Evolutionary conservation across 345 rosid species (phyloP).

Genomic region (Rhodamnia rubescens): DNA sequence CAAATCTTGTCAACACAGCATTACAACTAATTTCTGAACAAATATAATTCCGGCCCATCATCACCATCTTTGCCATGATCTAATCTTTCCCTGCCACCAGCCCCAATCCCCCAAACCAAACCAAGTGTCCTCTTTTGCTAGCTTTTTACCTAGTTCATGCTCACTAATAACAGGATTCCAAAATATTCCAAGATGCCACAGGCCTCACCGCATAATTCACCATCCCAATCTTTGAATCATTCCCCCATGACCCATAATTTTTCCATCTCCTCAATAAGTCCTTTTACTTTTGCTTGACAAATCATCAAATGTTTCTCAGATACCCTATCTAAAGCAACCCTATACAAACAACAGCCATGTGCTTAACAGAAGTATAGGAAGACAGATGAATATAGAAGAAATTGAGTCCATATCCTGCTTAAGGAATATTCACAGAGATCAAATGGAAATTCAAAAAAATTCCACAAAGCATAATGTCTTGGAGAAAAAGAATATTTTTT

Average conservation of each 20-base stretch:
- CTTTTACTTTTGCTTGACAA: neutral
- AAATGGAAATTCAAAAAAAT: neutral
- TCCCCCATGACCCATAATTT: neutral
- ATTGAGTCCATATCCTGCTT: neutral
- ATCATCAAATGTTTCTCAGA: neutral
- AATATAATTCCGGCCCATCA: neutral
- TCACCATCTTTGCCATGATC: neutral
- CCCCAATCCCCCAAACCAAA: neutral
- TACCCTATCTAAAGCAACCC: neutral
- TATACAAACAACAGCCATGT: neutral
- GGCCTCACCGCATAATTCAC: neutral
- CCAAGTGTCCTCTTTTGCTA: neutral
- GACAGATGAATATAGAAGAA: neutral
- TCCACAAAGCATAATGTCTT: neutral
- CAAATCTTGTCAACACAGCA: neutral
- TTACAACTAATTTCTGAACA: neutral
- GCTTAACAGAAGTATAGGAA: neutral
- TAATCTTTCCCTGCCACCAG: neutral
- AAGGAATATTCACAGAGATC: neutral
- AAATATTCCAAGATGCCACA: neutral
- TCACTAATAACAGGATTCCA: neutral
- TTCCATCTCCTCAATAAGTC: rapidly evolving
- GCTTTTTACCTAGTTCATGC: neutral
- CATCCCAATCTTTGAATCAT: neutral
- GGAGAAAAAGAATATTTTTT: neutral